Evolutionary conservation across 306 rosid genomes (phyloP).

Genomic region (Trifolium fragiferum): DNA sequence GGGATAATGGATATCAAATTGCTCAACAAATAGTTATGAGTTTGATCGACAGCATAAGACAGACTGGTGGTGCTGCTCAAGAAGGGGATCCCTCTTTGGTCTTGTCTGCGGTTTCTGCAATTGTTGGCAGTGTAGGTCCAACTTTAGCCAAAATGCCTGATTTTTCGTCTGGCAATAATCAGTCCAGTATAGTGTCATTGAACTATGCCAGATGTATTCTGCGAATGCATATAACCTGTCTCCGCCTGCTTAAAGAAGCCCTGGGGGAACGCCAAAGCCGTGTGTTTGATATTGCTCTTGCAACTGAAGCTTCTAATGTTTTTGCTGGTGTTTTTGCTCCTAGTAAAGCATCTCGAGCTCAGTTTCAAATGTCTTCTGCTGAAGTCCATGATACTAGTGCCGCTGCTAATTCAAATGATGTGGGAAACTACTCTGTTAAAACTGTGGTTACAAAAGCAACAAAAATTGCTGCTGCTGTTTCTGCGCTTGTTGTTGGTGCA

Average conservation of each 20-base stretch:
- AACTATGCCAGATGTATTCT: conserved; percentile 71
- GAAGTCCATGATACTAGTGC: conserved; percentile 69
- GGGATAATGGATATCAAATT: conserved; percentile 84
- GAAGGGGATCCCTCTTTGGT: conserved; percentile 98
- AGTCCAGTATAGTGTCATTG: conserved; percentile 54
- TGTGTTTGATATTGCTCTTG: conserved; percentile 96
- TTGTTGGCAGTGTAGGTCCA: conserved; percentile 73
- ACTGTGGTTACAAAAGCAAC: conserved; percentile 60
- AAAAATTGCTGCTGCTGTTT: conserved; percentile 83
- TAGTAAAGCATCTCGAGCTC: conserved; percentile 83
- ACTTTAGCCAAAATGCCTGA: conserved; percentile 69
- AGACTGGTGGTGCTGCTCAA: conserved; percentile 99
- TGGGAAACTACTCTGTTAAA: conserved; percentile 52
- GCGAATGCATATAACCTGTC: conserved; percentile 75
- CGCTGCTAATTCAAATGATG: conserved; percentile 56
- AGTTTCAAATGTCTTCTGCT: conserved; percentile 81
- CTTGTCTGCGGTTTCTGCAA: conserved; percentile 88
- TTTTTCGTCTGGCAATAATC: conserved; percentile 60
- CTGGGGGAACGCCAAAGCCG: conserved; percentile 97
- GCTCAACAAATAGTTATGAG: conserved; percentile 76
- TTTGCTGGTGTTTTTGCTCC: conserved; percentile 77
- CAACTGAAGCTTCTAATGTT: conserved; percentile 82
- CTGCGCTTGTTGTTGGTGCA: conserved; percentile 85
- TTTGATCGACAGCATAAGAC: conserved; percentile 84
- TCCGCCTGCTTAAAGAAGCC: conserved; percentile 93